phyloP scores from a whole-genome alignment of 306 rosid genomes.

The Oxytropis ochrocephala region DNA sequence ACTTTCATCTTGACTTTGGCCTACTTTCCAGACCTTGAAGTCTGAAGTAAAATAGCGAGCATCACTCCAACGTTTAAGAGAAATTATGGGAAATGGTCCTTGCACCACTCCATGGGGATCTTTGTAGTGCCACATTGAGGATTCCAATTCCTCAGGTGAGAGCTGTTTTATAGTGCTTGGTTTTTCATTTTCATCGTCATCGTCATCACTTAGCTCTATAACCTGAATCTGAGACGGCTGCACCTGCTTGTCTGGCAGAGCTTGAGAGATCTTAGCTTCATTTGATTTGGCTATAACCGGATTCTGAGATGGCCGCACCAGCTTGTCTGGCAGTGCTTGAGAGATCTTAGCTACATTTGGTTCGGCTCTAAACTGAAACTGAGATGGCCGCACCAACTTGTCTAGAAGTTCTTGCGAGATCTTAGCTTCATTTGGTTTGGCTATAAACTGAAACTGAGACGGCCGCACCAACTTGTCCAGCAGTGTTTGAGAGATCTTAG shows the following conservation, averaged over 20 bases:
- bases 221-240: slow-evolving; percentile 26
- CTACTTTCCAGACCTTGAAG: slow-evolving; percentile 75
- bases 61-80: slow-evolving; percentile 66
- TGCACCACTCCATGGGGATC: slow-evolving; percentile 71
- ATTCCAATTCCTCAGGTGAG: slow-evolving; percentile 12
- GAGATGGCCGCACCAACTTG: slow-evolving; percentile 16
- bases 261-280: slow-evolving; percentile 9
- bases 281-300: slow-evolving; percentile 28
- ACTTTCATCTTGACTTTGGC: slow-evolving; percentile 40
- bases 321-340: slow-evolving; percentile 4
- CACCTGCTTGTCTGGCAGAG: not conserved
- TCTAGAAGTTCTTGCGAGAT: not conserved
- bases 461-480: slow-evolving; percentile 13
- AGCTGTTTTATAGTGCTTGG: slow-evolving; percentile 9
- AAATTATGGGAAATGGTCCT: slow-evolving; percentile 60
- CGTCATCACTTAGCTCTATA: slow-evolving; percentile 48
- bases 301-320: slow-evolving; percentile 16
- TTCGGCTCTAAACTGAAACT: slow-evolving; percentile 28
- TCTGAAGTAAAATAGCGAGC: slow-evolving; percentile 52
- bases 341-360: slow-evolving; percentile 14
- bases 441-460: slow-evolving; percentile 32
- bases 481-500: not conserved
- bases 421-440: slow-evolving; percentile 13
- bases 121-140: slow-evolving; percentile 50
- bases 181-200: slow-evolving; percentile 31